Evolutionary conservation across 2,329 filamentous ascomycete species (phyloP).

Genomic region (Aspergillus fumigatus): DNA sequence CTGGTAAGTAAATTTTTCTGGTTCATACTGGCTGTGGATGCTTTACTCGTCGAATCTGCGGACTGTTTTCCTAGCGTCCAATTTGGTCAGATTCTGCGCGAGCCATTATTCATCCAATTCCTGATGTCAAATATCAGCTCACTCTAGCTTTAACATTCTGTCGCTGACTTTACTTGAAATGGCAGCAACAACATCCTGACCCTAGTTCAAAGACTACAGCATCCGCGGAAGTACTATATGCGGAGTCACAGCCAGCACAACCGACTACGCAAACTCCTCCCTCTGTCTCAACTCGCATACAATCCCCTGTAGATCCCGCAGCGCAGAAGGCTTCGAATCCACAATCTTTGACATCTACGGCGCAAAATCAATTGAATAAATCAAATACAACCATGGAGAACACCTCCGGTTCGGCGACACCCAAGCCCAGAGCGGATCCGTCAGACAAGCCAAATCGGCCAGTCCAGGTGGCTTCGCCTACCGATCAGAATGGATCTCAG

Average conservation of each 20-base stretch:
- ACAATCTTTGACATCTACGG: background rate
- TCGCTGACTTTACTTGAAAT: background rate
- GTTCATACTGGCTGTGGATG: background rate
- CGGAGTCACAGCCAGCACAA: background rate
- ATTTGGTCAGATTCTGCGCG: background rate
- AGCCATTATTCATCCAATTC: background rate
- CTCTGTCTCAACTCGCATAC: background rate
- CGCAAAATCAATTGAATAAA: background rate
- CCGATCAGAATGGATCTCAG: slow-evolving; percentile 13
- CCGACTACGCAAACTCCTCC: background rate
- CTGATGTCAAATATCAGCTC: background rate
- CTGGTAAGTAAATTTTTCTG: background rate
- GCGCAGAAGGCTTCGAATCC: background rate
- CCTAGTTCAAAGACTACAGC: slow-evolving; percentile 1
- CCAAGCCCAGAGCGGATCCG: background rate
- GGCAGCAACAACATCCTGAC: slow-evolving; percentile 5
- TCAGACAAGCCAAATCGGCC: background rate
- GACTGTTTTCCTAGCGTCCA: background rate
- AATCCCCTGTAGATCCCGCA: background rate
- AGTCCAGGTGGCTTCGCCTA: background rate
- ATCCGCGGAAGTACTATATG: slow-evolving; percentile 1
- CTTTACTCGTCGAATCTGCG: background rate
- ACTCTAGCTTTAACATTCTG: background rate
- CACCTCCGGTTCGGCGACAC: background rate
- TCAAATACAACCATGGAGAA: background rate